A percentile compares a stretch with the other conserved stretches of the same genome.
These are phyloP conservation scores for Lasiosphaeriaceae sp. DNA, from an alignment of 495 filamentous ascomycete genomes.

Conservation along the genomic window DNA sequence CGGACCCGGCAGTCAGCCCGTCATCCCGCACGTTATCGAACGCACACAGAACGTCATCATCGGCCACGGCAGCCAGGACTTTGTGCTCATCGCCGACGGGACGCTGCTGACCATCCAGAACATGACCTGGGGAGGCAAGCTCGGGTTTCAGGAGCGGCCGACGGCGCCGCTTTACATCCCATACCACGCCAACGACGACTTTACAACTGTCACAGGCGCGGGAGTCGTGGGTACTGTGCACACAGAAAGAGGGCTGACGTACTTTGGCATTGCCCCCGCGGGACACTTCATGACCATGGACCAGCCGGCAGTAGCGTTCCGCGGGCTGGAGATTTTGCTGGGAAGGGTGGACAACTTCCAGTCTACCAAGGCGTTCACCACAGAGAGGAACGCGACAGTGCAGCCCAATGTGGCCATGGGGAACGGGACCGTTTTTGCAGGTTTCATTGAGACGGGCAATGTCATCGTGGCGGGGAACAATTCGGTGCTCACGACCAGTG, in stretches of 20 bases:
- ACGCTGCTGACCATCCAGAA: constrained; percentile 75
- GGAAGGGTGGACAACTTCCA: constrained; percentile 31
- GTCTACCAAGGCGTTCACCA: constrained; percentile 28
- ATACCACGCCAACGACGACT: constrained; percentile 42
- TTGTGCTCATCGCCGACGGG: constrained; percentile 61
- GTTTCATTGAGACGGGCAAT: not conserved
- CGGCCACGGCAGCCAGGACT: constrained; percentile 62
- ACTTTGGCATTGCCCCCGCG: constrained; percentile 27
- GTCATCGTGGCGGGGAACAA: not conserved
- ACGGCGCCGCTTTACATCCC: constrained; percentile 63
- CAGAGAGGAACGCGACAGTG: constrained; percentile 4
- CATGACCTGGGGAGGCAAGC: constrained; percentile 73
- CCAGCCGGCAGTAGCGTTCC: constrained; percentile 32
- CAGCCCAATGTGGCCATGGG: constrained; percentile 21
- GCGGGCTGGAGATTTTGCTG: constrained; percentile 36
- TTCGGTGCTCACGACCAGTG: not conserved
- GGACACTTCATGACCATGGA: constrained; percentile 36
- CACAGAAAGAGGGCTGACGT: constrained; percentile 36
- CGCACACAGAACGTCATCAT: constrained; percentile 66
- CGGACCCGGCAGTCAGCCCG: constrained; percentile 49
- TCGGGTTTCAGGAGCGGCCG: constrained; percentile 64
- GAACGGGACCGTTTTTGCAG: constrained; percentile 26
- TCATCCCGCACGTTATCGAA: constrained; percentile 70
- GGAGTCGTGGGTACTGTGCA: constrained; percentile 34
- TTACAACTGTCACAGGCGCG: constrained; percentile 20